phyloP scores from a whole-genome alignment of 352 stramenopile species.

The Phytopythium boreale region DNA sequence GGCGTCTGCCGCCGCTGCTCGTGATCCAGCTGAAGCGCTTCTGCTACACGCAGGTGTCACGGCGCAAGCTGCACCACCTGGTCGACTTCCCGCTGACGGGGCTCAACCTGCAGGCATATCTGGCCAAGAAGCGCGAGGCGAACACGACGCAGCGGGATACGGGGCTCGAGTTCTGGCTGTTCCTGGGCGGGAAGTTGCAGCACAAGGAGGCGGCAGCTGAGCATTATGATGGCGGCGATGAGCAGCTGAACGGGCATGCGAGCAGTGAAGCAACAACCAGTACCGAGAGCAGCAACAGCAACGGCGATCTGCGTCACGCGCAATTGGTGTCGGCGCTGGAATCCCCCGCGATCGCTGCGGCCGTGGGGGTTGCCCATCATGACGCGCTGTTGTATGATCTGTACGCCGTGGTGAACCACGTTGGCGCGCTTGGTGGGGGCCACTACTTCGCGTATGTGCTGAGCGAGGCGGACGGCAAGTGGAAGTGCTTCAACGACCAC shows the following conservation, averaged over 20 bases:
- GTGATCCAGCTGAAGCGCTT: slow-evolving; percentile 99
- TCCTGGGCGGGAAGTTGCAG: slow-evolving; percentile 67
- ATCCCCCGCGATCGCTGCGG: slow-evolving; percentile 54
- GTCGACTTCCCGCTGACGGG: slow-evolving; percentile 95
- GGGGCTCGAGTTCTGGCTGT: slow-evolving; percentile 33
- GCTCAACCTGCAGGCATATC: slow-evolving; percentile 84
- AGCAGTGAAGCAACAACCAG: slow-evolving; percentile 2
- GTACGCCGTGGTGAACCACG: slow-evolving; percentile 98
- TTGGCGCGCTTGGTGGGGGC: slow-evolving; percentile 92
- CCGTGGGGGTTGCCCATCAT: slow-evolving; percentile 34
- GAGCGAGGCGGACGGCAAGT: slow-evolving; percentile 89
- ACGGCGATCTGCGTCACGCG: not conserved
- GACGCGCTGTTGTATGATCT: slow-evolving; percentile 92
- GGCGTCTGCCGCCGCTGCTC: slow-evolving; percentile 95
- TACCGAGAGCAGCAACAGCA: not conserved
- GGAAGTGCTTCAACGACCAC: slow-evolving; percentile 98
- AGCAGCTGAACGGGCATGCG: not conserved
- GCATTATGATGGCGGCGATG: not conserved
- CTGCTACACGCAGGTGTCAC: slow-evolving; percentile 92
- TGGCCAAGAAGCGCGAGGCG: slow-evolving; percentile 58
- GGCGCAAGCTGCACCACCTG: slow-evolving; percentile 95
- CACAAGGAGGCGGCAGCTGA: slow-evolving; percentile 19
- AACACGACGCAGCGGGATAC: slow-evolving; percentile 9
- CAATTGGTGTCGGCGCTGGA: slow-evolving; percentile 34
- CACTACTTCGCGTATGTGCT: slow-evolving; percentile 94